These are phyloP conservation scores for Russula virescens DNA, from an alignment of 768 basidiomycete species.

Conservation along the genomic window DNA sequence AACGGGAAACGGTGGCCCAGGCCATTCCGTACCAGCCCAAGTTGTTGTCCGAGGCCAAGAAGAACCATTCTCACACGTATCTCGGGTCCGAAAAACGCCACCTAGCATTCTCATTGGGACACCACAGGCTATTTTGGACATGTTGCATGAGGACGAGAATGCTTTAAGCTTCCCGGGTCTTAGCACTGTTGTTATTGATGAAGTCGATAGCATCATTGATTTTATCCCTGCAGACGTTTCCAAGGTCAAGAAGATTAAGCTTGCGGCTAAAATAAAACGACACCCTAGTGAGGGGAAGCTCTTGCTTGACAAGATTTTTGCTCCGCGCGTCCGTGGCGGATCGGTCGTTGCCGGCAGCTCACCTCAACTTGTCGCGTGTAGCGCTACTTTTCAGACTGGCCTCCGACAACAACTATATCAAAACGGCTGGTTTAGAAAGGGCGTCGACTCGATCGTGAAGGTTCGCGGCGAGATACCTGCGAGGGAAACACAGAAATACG, in stretches of 20 bases:
- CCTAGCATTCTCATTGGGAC: constrained; percentile 71
- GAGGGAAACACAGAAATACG: not conserved
- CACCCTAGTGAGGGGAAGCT: constrained; percentile 57
- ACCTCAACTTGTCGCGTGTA: constrained; percentile 62
- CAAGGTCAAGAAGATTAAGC: constrained; percentile 36
- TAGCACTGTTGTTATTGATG: constrained; percentile 63
- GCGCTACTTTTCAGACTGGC: constrained; percentile 60
- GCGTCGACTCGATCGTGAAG: constrained; percentile 21
- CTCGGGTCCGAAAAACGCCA: constrained; percentile 25
- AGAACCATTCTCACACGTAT: constrained; percentile 35
- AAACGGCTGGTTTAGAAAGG: constrained; percentile 50
- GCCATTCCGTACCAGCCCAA: constrained; percentile 43
- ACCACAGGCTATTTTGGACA: constrained; percentile 60
- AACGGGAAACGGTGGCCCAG: not conserved
- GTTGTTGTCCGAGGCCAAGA: constrained; percentile 54
- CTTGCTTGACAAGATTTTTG: constrained; percentile 54
- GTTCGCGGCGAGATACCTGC: constrained; percentile 19
- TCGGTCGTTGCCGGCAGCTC: constrained; percentile 26
- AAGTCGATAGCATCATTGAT: constrained; percentile 67
- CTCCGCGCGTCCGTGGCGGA: constrained; percentile 22
- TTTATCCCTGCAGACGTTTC: constrained; percentile 42
- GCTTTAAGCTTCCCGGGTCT: constrained; percentile 44
- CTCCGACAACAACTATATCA: constrained; percentile 48
- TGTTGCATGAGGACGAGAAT: constrained; percentile 39
- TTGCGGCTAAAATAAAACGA: constrained; percentile 37